phyloP scores from a whole-genome alignment of 495 filamentous ascomycete genomes.

The Aspergillus nidulans region DNA sequence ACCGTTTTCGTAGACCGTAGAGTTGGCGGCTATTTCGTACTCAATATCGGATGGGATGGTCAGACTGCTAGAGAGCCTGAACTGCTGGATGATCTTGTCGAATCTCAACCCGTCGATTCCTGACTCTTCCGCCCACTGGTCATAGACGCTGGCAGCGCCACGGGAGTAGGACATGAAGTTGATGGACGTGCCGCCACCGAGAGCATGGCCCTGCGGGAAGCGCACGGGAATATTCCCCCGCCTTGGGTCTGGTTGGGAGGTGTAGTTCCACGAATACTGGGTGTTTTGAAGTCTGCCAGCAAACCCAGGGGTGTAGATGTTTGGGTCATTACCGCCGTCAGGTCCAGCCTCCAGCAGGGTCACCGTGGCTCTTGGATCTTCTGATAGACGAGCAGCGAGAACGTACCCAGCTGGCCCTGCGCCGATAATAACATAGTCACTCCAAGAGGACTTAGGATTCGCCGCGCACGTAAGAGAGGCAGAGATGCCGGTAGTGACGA shows the following conservation, averaged over 20 bases:
- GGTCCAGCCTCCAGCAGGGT: neutral
- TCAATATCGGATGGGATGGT: neutral
- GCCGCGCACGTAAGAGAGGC: neutral
- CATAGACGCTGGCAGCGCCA: neutral
- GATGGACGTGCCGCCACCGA: neutral
- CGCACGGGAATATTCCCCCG: neutral
- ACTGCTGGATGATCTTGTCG: neutral
- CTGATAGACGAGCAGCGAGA: neutral
- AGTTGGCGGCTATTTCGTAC: neutral
- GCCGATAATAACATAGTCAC: slow-evolving; percentile 4
- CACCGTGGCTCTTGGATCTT: neutral
- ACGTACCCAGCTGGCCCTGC: neutral
- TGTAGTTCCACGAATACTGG: neutral
- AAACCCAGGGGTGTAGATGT: neutral
- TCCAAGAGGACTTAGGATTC: neutral
- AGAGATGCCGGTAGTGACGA: neutral
- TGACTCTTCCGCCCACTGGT: neutral
- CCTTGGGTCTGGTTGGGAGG: neutral
- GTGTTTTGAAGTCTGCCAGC: neutral
- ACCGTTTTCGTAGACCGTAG: neutral
- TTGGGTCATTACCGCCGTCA: neutral
- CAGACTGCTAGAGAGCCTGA: neutral
- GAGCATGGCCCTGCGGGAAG: neutral
- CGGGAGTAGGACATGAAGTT: neutral
- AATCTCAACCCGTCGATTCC: neutral